Conservation (phyloP, 1,284 basidiomycete species). For the Ceratobasidium sp. region DNA sequence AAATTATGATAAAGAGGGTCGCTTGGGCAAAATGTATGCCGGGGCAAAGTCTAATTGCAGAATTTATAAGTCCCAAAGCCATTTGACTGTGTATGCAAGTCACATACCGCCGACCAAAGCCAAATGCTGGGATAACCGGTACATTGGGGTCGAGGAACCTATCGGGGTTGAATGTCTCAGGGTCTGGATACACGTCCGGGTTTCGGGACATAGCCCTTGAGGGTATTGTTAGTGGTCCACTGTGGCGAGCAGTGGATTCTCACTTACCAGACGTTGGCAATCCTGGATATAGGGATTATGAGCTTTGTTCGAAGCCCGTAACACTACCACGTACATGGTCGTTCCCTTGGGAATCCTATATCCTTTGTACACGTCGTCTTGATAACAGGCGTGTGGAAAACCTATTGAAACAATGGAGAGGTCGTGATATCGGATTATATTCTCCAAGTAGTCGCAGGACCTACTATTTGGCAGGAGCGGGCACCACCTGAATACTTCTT, state of each 20-base stretch:
- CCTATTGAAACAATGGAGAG: not conserved
- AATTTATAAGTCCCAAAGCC: not conserved
- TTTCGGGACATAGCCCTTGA: conserved; percentile 24
- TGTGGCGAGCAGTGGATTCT: not conserved
- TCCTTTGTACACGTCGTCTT: conserved; percentile 25
- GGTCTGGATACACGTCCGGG: not conserved
- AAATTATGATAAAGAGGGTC: conserved; percentile 36
- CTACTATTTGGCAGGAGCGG: conserved; percentile 24
- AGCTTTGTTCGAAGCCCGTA: no score
- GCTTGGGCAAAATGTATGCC: conserved; percentile 41
- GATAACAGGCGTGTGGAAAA: conserved; percentile 8
- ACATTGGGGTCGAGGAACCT: conserved; percentile 21
- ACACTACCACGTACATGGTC: conserved; percentile 10
- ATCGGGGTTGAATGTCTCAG: conserved; percentile 30
- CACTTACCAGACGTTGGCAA: conserved; percentile 17
- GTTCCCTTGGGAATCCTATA: conserved; percentile 30
- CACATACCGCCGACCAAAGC: conserved; percentile 29
- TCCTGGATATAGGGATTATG: not conserved
- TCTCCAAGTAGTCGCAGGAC: not conserved
- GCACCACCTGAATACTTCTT: conserved; percentile 45
- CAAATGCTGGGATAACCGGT: not conserved
- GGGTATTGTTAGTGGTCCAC: not conserved
- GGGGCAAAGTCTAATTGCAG: conserved; percentile 32
- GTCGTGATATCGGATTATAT: not conserved
- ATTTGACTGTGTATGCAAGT: no score